Evolutionary conservation across 768 basidiomycete genomes (phyloP).

Genomic region (Lyophyllum decastes): DNA sequence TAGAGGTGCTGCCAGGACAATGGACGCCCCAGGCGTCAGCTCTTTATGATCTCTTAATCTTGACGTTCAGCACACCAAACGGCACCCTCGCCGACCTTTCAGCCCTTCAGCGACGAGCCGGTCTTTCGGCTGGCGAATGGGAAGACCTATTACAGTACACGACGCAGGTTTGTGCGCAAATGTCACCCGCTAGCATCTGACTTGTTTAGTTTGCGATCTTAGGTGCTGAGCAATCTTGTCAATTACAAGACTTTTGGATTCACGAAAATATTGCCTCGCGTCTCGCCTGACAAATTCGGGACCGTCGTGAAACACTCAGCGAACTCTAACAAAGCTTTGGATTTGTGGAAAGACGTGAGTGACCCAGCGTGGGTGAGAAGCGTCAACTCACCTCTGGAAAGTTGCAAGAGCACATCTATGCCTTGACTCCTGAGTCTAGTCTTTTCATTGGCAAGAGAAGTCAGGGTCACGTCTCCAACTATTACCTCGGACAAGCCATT

Average conservation of each 20-base stretch:
- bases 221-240: slow-evolving; percentile 63
- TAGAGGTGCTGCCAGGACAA: slow-evolving; percentile 46
- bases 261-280: slow-evolving; percentile 82
- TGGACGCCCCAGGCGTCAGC: slow-evolving; percentile 73
- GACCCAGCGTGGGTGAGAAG: background rate
- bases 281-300: slow-evolving; percentile 61
- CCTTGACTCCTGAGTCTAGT: slow-evolving; percentile 59
- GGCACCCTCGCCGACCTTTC: slow-evolving; percentile 59
- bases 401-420: slow-evolving; percentile 78
- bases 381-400: slow-evolving; percentile 25
- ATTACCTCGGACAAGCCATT: slow-evolving; percentile 76
- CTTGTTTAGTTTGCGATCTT: background rate
- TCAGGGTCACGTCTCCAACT: slow-evolving; percentile 80
- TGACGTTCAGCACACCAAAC: slow-evolving; percentile 59
- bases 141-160: slow-evolving; percentile 72
- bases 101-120: slow-evolving; percentile 52
- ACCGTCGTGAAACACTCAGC: slow-evolving; percentile 61
- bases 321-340: slow-evolving; percentile 53
- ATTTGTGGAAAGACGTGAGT: slow-evolving; percentile 66
- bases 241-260: slow-evolving; percentile 86
- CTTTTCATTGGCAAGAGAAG: slow-evolving; percentile 80
- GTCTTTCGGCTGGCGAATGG: slow-evolving; percentile 62
- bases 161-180: slow-evolving; percentile 54
- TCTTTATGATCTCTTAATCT: slow-evolving; percentile 72
- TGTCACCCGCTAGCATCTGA: background rate